Conservation (phyloP, 192 early-diverging fungal species). For the Linnemannia zychae region DNA sequence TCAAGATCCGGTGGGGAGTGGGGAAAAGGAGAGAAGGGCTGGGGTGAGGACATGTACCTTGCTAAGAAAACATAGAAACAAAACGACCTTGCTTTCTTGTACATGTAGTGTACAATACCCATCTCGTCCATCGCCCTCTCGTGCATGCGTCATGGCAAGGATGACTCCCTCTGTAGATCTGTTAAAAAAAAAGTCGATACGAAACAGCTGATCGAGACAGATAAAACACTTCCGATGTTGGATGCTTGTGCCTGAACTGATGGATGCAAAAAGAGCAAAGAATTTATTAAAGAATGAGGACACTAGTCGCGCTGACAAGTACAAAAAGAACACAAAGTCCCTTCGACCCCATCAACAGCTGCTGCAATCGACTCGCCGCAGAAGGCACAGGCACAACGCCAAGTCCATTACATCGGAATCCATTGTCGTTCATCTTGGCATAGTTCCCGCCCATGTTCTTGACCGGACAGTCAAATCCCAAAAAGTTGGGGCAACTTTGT, state of each 20-base stretch:
- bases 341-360: background rate
- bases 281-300: background rate
- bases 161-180: background rate
- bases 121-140: background rate
- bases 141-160: background rate
- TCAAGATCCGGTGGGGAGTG: slow-evolving; percentile 8
- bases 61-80: no score
- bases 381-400: slow-evolving; percentile 48
- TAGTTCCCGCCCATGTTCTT: slow-evolving; percentile 58
- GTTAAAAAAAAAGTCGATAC: background rate
- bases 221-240: background rate
- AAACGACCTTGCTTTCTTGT: background rate
- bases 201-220: background rate
- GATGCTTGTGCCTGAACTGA: background rate
- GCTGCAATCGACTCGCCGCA: background rate
- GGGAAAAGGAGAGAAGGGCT: background rate
- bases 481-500: slow-evolving; percentile 68
- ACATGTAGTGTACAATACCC: background rate
- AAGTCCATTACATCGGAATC: slow-evolving; percentile 49
- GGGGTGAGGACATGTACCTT: background rate
- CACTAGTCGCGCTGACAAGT: background rate
- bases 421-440: slow-evolving; percentile 37
- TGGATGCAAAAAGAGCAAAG: background rate
- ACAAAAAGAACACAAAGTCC: background rate
- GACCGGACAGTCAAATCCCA: slow-evolving; percentile 66